Percentiles rank a stretch among this genome's conserved stretches.
Conservation (phyloP, 345 rosid species). For the Salix brachista region DNA sequence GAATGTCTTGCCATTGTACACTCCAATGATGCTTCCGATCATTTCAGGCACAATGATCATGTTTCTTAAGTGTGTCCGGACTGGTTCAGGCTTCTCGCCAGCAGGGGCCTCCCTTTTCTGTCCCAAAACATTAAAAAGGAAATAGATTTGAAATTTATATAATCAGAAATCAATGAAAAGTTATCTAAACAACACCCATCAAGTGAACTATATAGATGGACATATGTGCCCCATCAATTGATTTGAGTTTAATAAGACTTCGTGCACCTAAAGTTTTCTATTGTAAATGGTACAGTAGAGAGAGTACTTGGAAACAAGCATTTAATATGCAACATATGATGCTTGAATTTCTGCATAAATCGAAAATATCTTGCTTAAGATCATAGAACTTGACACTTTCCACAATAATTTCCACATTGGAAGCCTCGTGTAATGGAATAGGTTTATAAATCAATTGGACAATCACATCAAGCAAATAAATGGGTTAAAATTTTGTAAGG, state of each 20-base stretch:
- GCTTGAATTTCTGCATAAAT: background rate
- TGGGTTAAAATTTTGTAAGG: too few species aligned
- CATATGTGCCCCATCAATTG: background rate
- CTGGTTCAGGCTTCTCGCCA: constrained; percentile 96
- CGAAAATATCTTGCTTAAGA: background rate
- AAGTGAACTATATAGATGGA: background rate
- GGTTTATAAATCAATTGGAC: background rate
- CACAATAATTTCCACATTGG: background rate
- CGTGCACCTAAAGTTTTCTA: too few species aligned
- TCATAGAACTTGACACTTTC: background rate
- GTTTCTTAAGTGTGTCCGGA: constrained; percentile 80
- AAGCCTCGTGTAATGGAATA: background rate
- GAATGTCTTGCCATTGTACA: constrained; percentile 92
- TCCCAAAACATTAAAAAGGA: constrained; percentile 3
- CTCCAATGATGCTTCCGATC: constrained; percentile 93
- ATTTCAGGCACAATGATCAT: constrained; percentile 96
- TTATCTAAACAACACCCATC: background rate
- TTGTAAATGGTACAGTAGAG: too few species aligned
- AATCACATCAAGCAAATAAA: too few species aligned
- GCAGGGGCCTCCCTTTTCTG: constrained; percentile 95
- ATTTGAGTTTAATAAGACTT: background rate
- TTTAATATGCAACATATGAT: too few species aligned
- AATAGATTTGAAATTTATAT: background rate
- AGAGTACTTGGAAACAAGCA: background rate
- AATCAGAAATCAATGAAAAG: background rate